Evolutionary conservation across 345 rosid genomes (phyloP).

Genomic region (Populus simonii): DNA sequence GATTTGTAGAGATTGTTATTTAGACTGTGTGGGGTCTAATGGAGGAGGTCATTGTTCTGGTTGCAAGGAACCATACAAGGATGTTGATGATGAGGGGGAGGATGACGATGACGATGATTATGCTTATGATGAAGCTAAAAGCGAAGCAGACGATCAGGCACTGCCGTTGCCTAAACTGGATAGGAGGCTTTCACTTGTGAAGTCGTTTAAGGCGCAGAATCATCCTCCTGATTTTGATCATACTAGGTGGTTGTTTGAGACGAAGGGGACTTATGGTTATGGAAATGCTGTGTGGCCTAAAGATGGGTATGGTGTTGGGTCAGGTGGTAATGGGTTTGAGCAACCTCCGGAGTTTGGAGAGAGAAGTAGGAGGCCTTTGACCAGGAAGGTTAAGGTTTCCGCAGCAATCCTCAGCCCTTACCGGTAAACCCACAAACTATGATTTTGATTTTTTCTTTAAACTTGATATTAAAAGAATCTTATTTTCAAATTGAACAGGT

Average conservation of each 20-base stretch:
- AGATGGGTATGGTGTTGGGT: slow-evolving; percentile 63
- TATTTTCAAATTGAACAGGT: too few species aligned
- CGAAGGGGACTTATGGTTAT: slow-evolving; percentile 78
- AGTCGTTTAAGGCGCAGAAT: slow-evolving; percentile 60
- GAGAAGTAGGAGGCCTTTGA: slow-evolving; percentile 56
- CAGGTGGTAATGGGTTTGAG: slow-evolving; percentile 56
- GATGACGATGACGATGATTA: slow-evolving; percentile 16
- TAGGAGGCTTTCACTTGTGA: slow-evolving; percentile 68
- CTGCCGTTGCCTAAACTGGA: slow-evolving; percentile 64
- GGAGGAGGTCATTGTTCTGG: slow-evolving; percentile 69
- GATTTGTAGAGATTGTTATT: slow-evolving; percentile 65
- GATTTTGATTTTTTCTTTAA: too few species aligned
- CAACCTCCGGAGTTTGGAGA: slow-evolving; percentile 67
- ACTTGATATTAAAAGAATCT: too few species aligned
- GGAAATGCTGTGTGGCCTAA: slow-evolving; percentile 85
- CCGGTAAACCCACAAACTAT: slow-evolving; percentile 32
- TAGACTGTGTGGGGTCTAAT: slow-evolving; percentile 43
- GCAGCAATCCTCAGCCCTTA: slow-evolving; percentile 72
- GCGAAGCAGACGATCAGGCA: slow-evolving; percentile 63
- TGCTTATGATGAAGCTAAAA: slow-evolving; percentile 34
- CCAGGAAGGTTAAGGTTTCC: slow-evolving; percentile 59
- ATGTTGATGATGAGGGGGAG: slow-evolving; percentile 30
- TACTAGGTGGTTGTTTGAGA: slow-evolving; percentile 75
- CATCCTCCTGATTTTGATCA: slow-evolving; percentile 71
- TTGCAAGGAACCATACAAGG: slow-evolving; percentile 68